phyloP scores from a whole-genome alignment of 73 alveolate genomes.

The Stentor coeruleus region DNA sequence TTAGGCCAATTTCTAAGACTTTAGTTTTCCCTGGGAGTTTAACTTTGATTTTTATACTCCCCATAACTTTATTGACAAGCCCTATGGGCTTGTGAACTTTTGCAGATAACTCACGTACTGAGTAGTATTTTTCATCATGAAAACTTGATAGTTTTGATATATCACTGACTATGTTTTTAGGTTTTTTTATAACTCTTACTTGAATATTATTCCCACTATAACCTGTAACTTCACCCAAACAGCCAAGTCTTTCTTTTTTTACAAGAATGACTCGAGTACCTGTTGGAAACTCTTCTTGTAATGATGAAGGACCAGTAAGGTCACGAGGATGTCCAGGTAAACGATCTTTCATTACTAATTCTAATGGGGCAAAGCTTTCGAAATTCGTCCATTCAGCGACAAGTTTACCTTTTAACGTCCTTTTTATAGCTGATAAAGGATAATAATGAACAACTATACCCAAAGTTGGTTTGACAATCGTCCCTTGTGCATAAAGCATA shows the following conservation, averaged over 20 bases:
- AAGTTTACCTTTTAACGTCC: background rate
- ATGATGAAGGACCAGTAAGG: background rate
- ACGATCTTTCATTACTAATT: background rate
- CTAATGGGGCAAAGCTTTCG: background rate
- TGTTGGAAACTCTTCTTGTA: slow-evolving; percentile 27
- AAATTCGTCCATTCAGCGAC: background rate
- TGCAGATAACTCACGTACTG: slow-evolving; percentile 7
- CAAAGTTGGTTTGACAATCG: background rate
- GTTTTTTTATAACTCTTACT: background rate
- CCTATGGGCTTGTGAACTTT: slow-evolving; percentile 9
- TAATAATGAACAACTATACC: slow-evolving; percentile 17
- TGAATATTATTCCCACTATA: background rate
- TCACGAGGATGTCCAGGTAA: slow-evolving; percentile 23
- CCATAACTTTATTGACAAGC: background rate
- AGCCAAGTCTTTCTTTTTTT: slow-evolving; percentile 22
- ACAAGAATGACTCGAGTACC: slow-evolving; percentile 1
- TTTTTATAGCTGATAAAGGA: background rate
- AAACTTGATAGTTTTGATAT: background rate
- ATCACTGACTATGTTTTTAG: background rate
- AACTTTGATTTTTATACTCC: slow-evolving; percentile 10
- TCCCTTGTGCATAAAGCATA: slow-evolving; percentile 3
- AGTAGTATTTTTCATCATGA: slow-evolving; percentile 20
- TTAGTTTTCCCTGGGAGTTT: slow-evolving; percentile 22
- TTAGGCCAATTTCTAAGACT: slow-evolving; percentile 5
- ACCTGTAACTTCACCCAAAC: slow-evolving; percentile 19